These are phyloP conservation scores for Pseudevernia furfuracea DNA, from an alignment of 495 filamentous ascomycete species.

Conservation along the genomic window DNA sequence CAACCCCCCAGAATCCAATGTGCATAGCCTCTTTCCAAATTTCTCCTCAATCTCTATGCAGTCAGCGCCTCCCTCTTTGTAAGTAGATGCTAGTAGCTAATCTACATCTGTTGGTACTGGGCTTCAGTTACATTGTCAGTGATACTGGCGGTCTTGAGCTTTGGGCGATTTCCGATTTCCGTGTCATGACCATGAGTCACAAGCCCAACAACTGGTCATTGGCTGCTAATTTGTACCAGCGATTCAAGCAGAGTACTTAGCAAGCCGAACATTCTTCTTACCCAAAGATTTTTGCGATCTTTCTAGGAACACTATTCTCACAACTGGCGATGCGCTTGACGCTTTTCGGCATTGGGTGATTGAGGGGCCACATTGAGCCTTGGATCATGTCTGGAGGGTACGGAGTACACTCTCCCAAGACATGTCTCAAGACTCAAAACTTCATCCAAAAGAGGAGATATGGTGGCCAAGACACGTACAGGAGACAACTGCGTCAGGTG, in stretches of 20 bases:
- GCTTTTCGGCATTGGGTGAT: too few species aligned
- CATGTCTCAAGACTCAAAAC: too few species aligned
- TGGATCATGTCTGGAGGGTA: too few species aligned
- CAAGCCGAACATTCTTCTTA: not conserved
- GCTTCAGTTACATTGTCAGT: not conserved
- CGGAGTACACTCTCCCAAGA: too few species aligned
- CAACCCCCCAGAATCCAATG: too few species aligned
- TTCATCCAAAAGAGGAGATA: too few species aligned
- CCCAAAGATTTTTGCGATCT: not conserved
- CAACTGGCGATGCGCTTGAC: not conserved
- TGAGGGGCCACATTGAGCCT: too few species aligned
- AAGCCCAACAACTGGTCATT: not conserved
- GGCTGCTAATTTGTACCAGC: not conserved
- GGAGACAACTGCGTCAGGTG: too few species aligned
- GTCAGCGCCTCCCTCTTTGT: not conserved
- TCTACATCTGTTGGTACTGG: not conserved
- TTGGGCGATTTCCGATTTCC: not conserved
- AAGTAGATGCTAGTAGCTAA: not conserved
- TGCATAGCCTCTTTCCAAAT: too few species aligned
- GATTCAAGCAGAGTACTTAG: not conserved
- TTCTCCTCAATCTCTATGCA: not conserved
- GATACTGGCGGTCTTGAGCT: not conserved
- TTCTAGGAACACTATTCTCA: not conserved
- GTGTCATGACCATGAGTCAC: not conserved
- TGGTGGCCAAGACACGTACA: too few species aligned